Evolutionary conservation across 1,139 yeast genomes (phyloP).

Genomic region (Geotrichum citri-aurantii): DNA sequence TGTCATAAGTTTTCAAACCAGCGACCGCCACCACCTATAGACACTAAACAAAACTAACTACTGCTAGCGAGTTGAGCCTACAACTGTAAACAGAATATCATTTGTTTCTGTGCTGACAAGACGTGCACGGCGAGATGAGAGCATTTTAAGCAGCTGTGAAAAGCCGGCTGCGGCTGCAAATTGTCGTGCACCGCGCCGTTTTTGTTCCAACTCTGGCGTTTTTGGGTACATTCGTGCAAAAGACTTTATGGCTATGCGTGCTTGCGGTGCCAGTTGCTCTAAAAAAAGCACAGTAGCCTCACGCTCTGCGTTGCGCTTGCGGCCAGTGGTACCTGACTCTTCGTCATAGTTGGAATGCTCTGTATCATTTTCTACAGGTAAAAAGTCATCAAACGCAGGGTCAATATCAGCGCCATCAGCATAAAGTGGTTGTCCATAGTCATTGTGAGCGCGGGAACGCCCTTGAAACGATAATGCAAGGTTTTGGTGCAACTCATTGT

Average conservation of each 20-base stretch:
- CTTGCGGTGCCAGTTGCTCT: not conserved
- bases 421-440: not conserved
- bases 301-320: not conserved
- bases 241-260: not conserved
- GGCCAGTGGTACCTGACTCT: not conserved
- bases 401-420: not conserved
- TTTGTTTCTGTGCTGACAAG: not conserved
- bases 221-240: not conserved
- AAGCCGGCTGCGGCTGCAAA: slow-evolving; percentile 7
- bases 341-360: not conserved
- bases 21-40: not conserved
- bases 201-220: not conserved
- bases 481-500: not conserved
- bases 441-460: not conserved
- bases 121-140: not conserved
- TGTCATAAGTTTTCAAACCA: not conserved
- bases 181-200: not conserved
- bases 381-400: not conserved
- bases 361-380: not conserved
- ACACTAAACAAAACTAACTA: not conserved
- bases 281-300: not conserved
- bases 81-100: not conserved
- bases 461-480: not conserved
- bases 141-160: slow-evolving; percentile 2
- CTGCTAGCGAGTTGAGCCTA: not conserved